Evolutionary conservation across 768 basidiomycete species (phyloP).

Genomic region (Tremella yokohamensis): DNA sequence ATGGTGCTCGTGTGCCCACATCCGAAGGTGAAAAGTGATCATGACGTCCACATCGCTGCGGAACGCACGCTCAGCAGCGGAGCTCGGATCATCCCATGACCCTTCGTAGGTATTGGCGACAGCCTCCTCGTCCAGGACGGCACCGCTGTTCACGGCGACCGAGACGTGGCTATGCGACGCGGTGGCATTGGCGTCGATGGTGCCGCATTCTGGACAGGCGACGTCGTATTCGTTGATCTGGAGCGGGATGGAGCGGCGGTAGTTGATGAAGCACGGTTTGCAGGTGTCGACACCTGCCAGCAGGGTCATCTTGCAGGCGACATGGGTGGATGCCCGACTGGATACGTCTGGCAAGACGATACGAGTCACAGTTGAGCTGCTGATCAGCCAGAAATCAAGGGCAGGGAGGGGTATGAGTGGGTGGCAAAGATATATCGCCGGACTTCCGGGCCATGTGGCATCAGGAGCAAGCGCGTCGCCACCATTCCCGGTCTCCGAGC

Average conservation of each 20-base stretch:
- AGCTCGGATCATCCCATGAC: neutral
- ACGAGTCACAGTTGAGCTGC: too few species aligned
- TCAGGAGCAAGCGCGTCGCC: neutral
- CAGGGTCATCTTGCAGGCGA: neutral
- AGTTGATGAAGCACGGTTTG: neutral
- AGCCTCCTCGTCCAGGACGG: constrained; percentile 16
- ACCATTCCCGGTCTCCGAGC: too few species aligned
- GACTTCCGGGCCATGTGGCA: neutral
- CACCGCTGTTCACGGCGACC: neutral
- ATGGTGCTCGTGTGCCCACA: constrained; percentile 9
- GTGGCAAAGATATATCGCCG: constrained; percentile 5
- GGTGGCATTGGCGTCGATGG: constrained; percentile 14
- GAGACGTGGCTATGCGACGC: neutral
- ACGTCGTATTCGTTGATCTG: neutral
- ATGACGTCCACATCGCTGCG: constrained; percentile 11
- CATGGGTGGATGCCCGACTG: neutral
- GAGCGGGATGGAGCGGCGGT: neutral
- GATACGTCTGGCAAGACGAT: too few species aligned
- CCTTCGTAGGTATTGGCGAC: neutral
- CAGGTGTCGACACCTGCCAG: constrained; percentile 4
- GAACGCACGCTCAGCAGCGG: neutral
- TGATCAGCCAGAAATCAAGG: neutral
- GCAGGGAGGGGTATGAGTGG: neutral
- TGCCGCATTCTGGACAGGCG: constrained; percentile 24
- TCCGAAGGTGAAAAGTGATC: constrained; percentile 15